Evolutionary conservation across 345 rosid genomes (phyloP).

Genomic region (Dovyalis caffra): DNA sequence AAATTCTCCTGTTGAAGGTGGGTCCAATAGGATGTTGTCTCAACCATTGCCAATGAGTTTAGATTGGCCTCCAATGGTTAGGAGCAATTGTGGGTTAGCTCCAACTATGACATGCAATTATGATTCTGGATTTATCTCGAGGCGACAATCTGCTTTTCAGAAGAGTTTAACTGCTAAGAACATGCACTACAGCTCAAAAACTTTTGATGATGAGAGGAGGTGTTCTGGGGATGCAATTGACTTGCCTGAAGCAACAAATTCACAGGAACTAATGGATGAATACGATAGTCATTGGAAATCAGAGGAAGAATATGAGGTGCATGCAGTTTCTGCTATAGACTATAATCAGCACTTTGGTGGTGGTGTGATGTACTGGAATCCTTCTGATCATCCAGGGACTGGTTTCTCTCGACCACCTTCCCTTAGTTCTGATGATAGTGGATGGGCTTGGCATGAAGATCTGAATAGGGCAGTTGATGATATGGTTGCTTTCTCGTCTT

Average conservation of each 20-base stretch:
- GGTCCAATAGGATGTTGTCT: slow-evolving; percentile 61
- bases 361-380: slow-evolving; percentile 98
- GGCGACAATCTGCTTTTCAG: slow-evolving; percentile 50
- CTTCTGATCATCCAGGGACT: slow-evolving; percentile 78
- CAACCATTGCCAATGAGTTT: slow-evolving; percentile 81
- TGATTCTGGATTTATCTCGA: slow-evolving; percentile 66
- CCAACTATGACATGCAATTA: slow-evolving; percentile 66
- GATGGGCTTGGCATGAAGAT: slow-evolving; percentile 97
- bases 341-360: slow-evolving; percentile 95
- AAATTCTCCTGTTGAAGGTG: slow-evolving; percentile 61
- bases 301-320: slow-evolving; percentile 91
- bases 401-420: slow-evolving; percentile 96
- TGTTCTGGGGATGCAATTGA: slow-evolving; percentile 57
- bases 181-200: slow-evolving; percentile 36
- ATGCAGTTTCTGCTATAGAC: slow-evolving; percentile 77
- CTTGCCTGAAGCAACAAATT: slow-evolving; percentile 54
- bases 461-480: slow-evolving; percentile 95
- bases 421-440: slow-evolving; percentile 97
- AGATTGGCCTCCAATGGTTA: slow-evolving; percentile 97
- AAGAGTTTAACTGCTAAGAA: slow-evolving; percentile 45
- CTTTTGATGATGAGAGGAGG: slow-evolving; percentile 48
- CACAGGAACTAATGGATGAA: slow-evolving; percentile 59
- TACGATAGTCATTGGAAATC: slow-evolving; percentile 83
- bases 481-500: slow-evolving; percentile 93
- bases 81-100: slow-evolving; percentile 61